Evolutionary conservation across 2,329 filamentous ascomycete genomes (phyloP), one percentile per base, ranked within the genome.

Genomic region (Graphiopsis chlorocephala): DNA sequence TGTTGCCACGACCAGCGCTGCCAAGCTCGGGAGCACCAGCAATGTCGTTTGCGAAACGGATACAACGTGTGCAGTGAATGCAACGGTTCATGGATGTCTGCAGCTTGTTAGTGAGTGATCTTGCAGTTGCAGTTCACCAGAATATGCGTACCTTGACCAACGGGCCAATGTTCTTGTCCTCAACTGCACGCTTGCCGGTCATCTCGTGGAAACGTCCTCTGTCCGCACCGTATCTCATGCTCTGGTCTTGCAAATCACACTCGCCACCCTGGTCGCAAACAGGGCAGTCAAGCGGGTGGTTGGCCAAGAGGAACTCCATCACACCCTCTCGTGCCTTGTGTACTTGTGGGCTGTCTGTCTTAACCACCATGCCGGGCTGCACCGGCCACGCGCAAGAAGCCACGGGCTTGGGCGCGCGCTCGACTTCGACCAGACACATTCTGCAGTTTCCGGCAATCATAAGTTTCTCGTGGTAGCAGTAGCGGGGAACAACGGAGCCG

Each of bases 391-490:
- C 95, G 81, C 95, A 99, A 68, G 95, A 99, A 73, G 95, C 95
- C 64, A 98, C 93, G 66, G 95, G 95, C 83, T 99, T 99, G 66
- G 95, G 95, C 67, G 92, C 91, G 80, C 88, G 88, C 83, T 98
- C 95, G 71, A 99, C 95, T 84, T 99, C 95, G 76, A 99, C 95
- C 76, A 99, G 83, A 82, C 95, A 99, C 95, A 99, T 99, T 83
- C 95, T 93, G 82, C 95, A 99, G 82, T 98, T 99, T 81, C 95
- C 95, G 75, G 95, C 95, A 85, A 99, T 97, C 90, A 96, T 93
- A 72, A 99, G 86, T 83, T 99, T 98, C 90, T 98, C 94, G 86
- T 97, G 94, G 82, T 98, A 98, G 83, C 94, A 98, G 82, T 97
- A 97, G 92, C 93, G 93, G 72, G 94, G 94, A 76, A 98, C 85